Base-by-base conservation (phyloP, 352 stramenopile species). In the Phytophthora pluvialis region DNA sequence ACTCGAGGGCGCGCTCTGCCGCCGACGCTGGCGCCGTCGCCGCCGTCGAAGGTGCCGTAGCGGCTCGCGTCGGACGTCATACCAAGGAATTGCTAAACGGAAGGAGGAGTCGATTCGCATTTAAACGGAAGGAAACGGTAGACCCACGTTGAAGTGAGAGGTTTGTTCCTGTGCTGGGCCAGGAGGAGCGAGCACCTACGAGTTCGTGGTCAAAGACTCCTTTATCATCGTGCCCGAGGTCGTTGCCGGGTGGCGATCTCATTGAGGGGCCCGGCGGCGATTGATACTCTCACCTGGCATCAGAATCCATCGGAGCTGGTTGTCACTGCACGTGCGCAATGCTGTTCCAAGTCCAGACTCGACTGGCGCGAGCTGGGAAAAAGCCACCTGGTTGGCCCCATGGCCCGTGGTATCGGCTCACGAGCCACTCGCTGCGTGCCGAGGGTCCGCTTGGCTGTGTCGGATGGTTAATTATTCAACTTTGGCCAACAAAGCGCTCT, bases 31-130 rank as follows among this genome's bases (percentile, higher is more conserved):
- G 26, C 40, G 47, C 55, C 31, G 50, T 44, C 62, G 56, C 42
- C 40, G 15, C 26, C 28, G 31, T 52, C 53, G n/a, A 61, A 50
- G 33, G 31, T 60, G 12, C 47, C 47, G 49, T 42, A 55, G 32
- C 47, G 32, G n/a, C 32, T 39, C 53, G 66, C 70, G n/a, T 40
- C 12, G 11, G 54, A 40, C 44, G 60, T 46, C 60, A 67, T 67
- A 45, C 32, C 47, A 44, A 39, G 31, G 46, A 29, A 48, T 54
- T 21, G 21, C 21, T 21, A 21, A 21, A 21, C 21, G 21, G 21
- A 21, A 21, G 21, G 21, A 21, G 21, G 21, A 21, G 45, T 49
- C 55, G 55, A 55, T 42, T 49, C 43, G 55, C n/a, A 63, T n/a
- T 54, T 63, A 40, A 11, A 13, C 18, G 10, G 33, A 15, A n/a